phyloP scores from a whole-genome alignment of 2,329 filamentous ascomycete species.

The Ophiostoma australiae region DNA sequence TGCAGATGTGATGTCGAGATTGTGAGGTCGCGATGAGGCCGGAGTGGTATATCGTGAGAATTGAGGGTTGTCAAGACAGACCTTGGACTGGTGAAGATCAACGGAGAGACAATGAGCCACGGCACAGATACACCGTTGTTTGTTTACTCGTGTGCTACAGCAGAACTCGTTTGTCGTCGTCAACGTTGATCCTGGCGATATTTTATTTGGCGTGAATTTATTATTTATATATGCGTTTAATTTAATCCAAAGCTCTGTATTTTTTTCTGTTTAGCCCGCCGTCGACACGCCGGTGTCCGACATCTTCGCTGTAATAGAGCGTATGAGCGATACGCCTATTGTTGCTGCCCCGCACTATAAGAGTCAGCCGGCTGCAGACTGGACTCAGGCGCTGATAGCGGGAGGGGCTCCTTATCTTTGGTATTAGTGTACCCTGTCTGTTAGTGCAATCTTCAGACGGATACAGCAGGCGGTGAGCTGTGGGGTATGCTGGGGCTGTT shows the following conservation, averaged over 20 bases:
- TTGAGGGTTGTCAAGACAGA: background rate
- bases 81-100: background rate
- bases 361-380: background rate
- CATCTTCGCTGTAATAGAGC: background rate
- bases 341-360: constrained; percentile 9
- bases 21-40: background rate
- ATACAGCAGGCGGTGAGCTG: constrained; percentile 17
- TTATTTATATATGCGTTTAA: background rate
- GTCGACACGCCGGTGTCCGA: constrained; percentile 2
- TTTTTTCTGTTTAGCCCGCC: constrained; percentile 11
- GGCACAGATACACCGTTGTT: background rate
- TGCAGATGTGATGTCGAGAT: background rate
- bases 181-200: background rate
- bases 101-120: background rate
- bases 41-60: background rate
- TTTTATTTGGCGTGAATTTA: constrained; percentile 6
- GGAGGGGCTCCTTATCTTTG: constrained; percentile 11
- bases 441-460: background rate
- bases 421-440: background rate
- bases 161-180: background rate
- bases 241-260: background rate
- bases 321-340: background rate
- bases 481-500: background rate
- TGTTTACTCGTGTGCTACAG: background rate
- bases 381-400: background rate